These are phyloP conservation scores for Coemansia sp. DNA, from an alignment of 192 early-diverging fungal species.

Conservation along the genomic window DNA sequence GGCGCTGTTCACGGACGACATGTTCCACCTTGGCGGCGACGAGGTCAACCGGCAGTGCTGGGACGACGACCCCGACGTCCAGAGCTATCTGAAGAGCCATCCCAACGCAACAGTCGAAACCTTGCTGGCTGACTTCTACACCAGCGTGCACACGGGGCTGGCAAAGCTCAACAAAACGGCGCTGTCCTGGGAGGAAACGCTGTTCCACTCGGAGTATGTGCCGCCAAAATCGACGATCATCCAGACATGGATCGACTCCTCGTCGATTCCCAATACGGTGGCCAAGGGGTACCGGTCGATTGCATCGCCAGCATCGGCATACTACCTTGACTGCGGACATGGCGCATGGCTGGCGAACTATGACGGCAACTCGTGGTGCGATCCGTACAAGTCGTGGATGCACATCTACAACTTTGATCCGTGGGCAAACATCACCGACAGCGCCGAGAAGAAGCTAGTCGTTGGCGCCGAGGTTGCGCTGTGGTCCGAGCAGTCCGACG, in stretches of 20 bases:
- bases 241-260: slow-evolving; percentile 70
- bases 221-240: slow-evolving; percentile 66
- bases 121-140: slow-evolving; percentile 55
- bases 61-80: slow-evolving; percentile 57
- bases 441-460: slow-evolving; percentile 58
- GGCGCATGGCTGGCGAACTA: slow-evolving; percentile 72
- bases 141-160: slow-evolving; percentile 57
- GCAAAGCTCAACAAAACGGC: slow-evolving; percentile 55
- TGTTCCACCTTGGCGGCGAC: slow-evolving; percentile 77
- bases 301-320: slow-evolving; percentile 61
- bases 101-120: slow-evolving; percentile 35
- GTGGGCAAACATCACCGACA: slow-evolving; percentile 56
- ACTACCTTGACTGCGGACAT: slow-evolving; percentile 78
- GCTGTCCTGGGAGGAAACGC: slow-evolving; percentile 81
- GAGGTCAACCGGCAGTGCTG: slow-evolving; percentile 74
- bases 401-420: slow-evolving; percentile 69
- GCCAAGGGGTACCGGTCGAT: slow-evolving; percentile 66
- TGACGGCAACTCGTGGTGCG: slow-evolving; percentile 71
- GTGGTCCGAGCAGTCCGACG: slow-evolving; percentile 71
- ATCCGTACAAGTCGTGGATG: slow-evolving; percentile 75
- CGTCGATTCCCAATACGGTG: slow-evolving; percentile 59
- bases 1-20: slow-evolving; percentile 66
- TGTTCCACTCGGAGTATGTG: slow-evolving; percentile 57
- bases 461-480: slow-evolving; percentile 69
- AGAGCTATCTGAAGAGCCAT: slow-evolving; percentile 35